Evolutionary conservation across 78 protist genomes (phyloP), one percentile per base, ranked within the genome.

Genomic region (Tieghemostelium lacteum): DNA sequence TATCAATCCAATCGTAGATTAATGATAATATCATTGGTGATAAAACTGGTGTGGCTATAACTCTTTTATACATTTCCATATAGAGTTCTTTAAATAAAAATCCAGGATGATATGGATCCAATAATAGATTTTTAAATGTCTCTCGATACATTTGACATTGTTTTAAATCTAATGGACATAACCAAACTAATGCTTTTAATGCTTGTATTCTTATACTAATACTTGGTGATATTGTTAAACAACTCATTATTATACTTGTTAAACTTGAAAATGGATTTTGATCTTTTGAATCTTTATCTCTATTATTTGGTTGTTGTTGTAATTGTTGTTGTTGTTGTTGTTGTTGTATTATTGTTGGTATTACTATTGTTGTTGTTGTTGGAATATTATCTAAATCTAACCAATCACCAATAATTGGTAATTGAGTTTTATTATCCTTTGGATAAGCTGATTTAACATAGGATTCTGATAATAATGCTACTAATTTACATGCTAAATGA

Each of bases 1-100:
- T 69, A 73, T 83, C 91, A 1, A 83, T 83, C 91, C 91, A 83
- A 42, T 83, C 91, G 24, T 69, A 83, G 29, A 83, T 39, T 26
- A 83, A 31, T 36, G 50, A 45, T 40, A 83, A 58, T 24, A 83
- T 7, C 75, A 69, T 45, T 66, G 91, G 91, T 31, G 91, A 66
- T 29, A 83, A 72, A 10, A 83, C 37, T 19, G 91, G 91, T 42
- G 91, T 69, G 12, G 63, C 91, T 31, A 83, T 70, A 52, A 69
- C 58, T 39, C 91, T 45, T 24, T 58, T 50, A 61, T 83, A 83
- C 26, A 83, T 70, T 63, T 83, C 91, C 7, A 33, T 7, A 45
- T 58, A 83, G 17, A 83, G 54, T 17, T 83, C 91, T 42, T 69
- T 66, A n/a, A 83, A 69, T n/a, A 83, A n/a, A 37, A 45, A 65